phyloP scores from a whole-genome alignment of 2,329 filamentous ascomycete species.

The Penicillium sp. region DNA sequence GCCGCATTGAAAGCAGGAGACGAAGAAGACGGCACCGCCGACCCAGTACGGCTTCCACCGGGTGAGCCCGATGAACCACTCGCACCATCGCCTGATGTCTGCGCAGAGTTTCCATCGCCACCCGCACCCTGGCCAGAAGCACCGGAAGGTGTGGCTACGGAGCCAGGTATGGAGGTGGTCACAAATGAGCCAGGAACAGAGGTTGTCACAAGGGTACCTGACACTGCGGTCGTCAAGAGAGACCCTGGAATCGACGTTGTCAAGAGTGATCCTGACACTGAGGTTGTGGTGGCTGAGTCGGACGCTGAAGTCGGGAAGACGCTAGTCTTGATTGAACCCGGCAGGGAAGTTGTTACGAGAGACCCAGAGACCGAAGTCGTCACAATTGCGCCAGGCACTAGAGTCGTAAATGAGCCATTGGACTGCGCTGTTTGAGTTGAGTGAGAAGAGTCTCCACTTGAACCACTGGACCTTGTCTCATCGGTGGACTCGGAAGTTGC shows the following conservation, averaged over 20 bases:
- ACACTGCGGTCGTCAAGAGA: background rate
- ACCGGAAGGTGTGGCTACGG: background rate
- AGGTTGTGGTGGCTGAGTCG: background rate
- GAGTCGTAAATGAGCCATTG: background rate
- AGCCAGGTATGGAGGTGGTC: background rate
- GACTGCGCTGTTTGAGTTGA: background rate
- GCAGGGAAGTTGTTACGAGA: background rate
- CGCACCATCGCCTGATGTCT: background rate
- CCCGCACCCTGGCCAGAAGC: background rate
- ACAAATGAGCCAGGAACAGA: background rate
- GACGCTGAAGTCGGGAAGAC: background rate
- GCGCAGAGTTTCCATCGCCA: background rate
- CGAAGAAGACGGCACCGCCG: background rate
- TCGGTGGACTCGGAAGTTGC: background rate
- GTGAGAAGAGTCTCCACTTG: background rate
- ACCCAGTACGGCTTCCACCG: background rate
- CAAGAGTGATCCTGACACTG: background rate
- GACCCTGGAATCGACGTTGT: background rate
- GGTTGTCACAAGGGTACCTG: background rate
- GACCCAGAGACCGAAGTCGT: background rate
- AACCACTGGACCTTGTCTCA: background rate
- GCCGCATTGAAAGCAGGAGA: background rate
- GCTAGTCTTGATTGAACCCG: background rate
- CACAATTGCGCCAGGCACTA: background rate
- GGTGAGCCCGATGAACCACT: background rate